Base-by-base conservation (phyloP, 306 rosid genomes). In the Nissolia schottii region DNA sequence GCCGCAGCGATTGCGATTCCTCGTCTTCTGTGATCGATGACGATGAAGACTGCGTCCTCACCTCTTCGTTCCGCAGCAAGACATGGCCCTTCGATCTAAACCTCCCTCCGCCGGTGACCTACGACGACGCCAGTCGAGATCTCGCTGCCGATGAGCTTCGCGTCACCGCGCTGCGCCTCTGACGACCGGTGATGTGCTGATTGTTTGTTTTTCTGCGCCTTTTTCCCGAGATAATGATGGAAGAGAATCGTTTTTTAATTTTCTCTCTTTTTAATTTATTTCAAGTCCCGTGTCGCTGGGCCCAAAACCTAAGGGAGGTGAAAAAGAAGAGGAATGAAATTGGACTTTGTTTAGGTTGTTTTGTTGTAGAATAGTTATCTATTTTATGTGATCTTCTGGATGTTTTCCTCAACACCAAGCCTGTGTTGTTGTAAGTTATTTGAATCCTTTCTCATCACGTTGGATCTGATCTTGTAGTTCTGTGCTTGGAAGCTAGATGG, bases 1-100 rank as follows among this genome's bases (percentile, higher is more conserved):
- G 88, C 61, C 98, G 80, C 50, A 93, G 98, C 84, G 97, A 88
- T 45, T 93, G 98, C 60, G 98, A 87, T 66, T 93, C 98, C 0
- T 93, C 98, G 8, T 93, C 96, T 0, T 88, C 97, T 29, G 96
- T 93, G 13, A 80, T 90, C 1, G 97, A 41, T 18, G 49, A 93
- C 14, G 93, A 86, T 13, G 87, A 84, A 2, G 91, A 88, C 22
- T 88, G 87, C 48, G 89, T 67, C 11, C 88, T 84, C 48, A 73
- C 89, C 16, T 87, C 98, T 1, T 80, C 91, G 0, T 83, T 81
- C 49, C 49, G 49, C 22, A 80, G 84, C 2, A 78, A 77, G 71
- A 73, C 71, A 0, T 56, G 83, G 29, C 89, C 98, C 0, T 88
- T 93, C 79, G 98, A 93, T 90, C 89, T 93, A 13, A 93, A 93